Evolutionary conservation across 805 yeast genomes (phyloP).

Genomic region (Zygosaccharomyces rouxii): DNA sequence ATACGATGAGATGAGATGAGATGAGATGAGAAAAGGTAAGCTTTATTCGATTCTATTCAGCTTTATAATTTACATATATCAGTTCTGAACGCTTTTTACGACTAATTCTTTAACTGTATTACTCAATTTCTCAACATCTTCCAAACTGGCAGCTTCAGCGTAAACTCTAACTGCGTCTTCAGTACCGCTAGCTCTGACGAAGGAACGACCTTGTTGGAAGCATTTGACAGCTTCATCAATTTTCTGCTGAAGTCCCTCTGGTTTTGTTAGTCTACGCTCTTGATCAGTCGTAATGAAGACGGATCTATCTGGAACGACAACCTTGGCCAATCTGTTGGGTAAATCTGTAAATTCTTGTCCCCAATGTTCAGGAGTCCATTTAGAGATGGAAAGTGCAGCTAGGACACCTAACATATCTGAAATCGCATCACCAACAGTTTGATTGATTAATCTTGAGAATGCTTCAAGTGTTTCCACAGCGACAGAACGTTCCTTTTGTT

Average conservation of each 20-base stretch:
- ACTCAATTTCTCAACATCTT: constrained; percentile 46
- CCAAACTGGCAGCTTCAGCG: constrained; percentile 69
- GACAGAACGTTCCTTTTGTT: constrained; percentile 38
- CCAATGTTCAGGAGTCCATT: constrained; percentile 68
- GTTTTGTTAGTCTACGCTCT: constrained; percentile 74
- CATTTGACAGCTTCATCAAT: constrained; percentile 63
- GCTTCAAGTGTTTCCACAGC: constrained; percentile 48
- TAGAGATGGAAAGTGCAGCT: constrained; percentile 52
- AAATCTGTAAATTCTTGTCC: constrained; percentile 70
- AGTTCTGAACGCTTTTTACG: constrained; percentile 1
- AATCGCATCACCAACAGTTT: constrained; percentile 97
- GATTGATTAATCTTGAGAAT: constrained; percentile 75
- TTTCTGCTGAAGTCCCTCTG: constrained; percentile 67
- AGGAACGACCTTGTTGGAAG: constrained; percentile 66
- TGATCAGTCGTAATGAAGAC: constrained; percentile 83
- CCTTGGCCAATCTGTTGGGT: constrained; percentile 81
- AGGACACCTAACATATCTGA: constrained; percentile 83
- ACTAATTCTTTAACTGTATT: constrained; percentile 39
- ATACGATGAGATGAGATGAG: neutral
- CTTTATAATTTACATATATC: neutral
- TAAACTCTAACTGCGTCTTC: constrained; percentile 96
- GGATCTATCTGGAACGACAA: constrained; percentile 74
- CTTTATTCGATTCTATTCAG: neutral
- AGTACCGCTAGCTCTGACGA: constrained; percentile 96
- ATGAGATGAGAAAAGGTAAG: neutral